These are phyloP conservation scores for Boletellus deceptivus DNA, from an alignment of 1,284 basidiomycete genomes.

Conservation along the genomic window DNA sequence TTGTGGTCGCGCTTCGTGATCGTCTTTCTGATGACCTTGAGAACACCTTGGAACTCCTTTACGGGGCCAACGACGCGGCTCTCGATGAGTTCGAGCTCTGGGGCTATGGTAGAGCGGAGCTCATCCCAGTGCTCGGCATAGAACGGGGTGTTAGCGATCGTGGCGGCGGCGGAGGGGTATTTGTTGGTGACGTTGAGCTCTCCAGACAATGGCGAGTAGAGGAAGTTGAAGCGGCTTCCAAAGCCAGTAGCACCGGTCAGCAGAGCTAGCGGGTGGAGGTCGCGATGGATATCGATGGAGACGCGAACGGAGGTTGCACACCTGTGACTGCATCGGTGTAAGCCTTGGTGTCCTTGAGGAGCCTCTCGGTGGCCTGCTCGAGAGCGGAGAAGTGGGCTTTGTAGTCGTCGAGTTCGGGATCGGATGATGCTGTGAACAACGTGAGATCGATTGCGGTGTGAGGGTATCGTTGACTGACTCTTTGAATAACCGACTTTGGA, in stretches of 20 bases:
- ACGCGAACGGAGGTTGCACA: constrained; percentile 37
- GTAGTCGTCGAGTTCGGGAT: constrained; percentile 86
- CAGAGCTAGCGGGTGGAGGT: constrained; percentile 53
- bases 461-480: constrained; percentile 48
- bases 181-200: constrained; percentile 83
- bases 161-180: constrained; percentile 76
- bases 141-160: constrained; percentile 71
- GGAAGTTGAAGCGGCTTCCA: constrained; percentile 69
- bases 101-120: constrained; percentile 73
- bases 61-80: constrained; percentile 81
- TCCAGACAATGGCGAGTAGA: constrained; percentile 80
- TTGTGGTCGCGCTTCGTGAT: constrained; percentile 98
- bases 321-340: constrained; percentile 84
- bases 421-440: constrained; percentile 65
- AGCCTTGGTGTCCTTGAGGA: constrained; percentile 87
- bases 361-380: constrained; percentile 83
- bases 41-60: constrained; percentile 84
- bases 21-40: constrained; percentile 91
- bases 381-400: constrained; percentile 75
- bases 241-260: constrained; percentile 80
- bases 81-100: constrained; percentile 95
- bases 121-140: constrained; percentile 82
- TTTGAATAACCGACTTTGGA: constrained; percentile 86
- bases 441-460: constrained; percentile 6
- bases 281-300: constrained; percentile 2